Base-by-base conservation (phyloP, 441 rosid genomes). In the Macaranga tanarius region DNA sequence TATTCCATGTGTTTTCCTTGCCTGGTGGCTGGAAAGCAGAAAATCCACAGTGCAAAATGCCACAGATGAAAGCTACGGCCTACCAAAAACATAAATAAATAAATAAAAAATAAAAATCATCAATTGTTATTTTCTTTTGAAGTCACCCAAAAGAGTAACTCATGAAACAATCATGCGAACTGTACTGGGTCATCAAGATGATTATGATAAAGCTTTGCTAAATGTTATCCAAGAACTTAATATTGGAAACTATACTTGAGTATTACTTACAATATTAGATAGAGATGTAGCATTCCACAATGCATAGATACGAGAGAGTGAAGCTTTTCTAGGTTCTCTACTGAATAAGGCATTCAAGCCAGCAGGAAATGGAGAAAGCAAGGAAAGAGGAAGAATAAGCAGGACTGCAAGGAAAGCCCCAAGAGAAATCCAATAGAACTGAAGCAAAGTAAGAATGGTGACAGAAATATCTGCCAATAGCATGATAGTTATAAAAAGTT, bases 321-420 rank as follows among this genome's bases (percentile, higher is more conserved):
- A 90, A 72, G 98, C 96, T 85, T 92, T 86, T 81, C 97, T 87
- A 73, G 97, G 87, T 83, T 93, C 98, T 83, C 82, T 90, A 82
- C 99, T 93, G 79, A 91, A 86, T 69, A 95, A 90, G 61, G 99
- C 98, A 84, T 93, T 93, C 83, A 95, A 81, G 62, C 98, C 99
- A 17, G 99, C 97, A 1, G 93, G 98, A 84, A 95, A 89, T 63
- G 98, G 98, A 71, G 94, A 92, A 69, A 95, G 95, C 78, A 93
- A 75, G 47, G 98, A 83, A n/a, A 91, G 86, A 80, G 99, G 99
- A 83, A 91, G 98, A 75, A 95, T 76, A 72, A 95, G 92, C 84
- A 95, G 84, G 71, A 91, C 85, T 63, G 95, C 95, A 25, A 95
- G 88, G 80, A 95, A 93, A n/a, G 86, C 92, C 28, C 86, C 97